Conservation (phyloP, 345 rosid genomes). For the Brassica rapa region DNA sequence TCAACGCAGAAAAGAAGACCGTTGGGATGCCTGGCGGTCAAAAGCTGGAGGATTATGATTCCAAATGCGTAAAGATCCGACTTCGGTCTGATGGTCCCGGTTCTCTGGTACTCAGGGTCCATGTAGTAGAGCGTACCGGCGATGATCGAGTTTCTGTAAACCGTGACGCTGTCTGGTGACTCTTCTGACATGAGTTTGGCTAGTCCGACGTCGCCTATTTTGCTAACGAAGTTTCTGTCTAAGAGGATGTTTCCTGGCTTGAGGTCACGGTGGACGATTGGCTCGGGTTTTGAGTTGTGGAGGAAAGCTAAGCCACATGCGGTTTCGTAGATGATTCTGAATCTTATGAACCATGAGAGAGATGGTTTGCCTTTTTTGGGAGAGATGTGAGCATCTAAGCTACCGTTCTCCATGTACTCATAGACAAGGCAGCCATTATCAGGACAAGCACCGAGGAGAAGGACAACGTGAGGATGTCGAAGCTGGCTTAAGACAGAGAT, state of each 20-base stretch:
- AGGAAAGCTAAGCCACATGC: conserved; percentile 86
- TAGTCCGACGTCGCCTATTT: conserved; percentile 89
- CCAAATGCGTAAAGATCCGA: conserved; percentile 90
- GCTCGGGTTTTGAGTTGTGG: conserved; percentile 90
- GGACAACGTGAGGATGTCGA: conserved; percentile 73
- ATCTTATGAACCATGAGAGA: conserved; percentile 82
- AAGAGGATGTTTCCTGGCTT: conserved; percentile 81
- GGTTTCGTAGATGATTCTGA: conserved; percentile 70
- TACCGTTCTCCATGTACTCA: conserved; percentile 86
- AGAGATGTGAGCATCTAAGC: conserved; percentile 63
- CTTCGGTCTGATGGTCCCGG: conserved; percentile 86
- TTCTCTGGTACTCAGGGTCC: conserved; percentile 90
- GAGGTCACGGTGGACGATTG: conserved; percentile 82
- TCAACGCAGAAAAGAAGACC: conserved; percentile 61
- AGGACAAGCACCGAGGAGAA: conserved; percentile 91
- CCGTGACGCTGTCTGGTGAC: conserved; percentile 69
- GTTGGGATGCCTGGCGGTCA: conserved; percentile 63
- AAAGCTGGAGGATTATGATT: conserved; percentile 64
- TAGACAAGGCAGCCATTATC: conserved; percentile 76
- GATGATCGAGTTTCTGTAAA: conserved; percentile 62
- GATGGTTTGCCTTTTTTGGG: conserved; percentile 58
- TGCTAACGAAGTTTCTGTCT: conserved; percentile 74
- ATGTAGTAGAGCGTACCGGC: conserved; percentile 83
- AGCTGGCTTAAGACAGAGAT: conserved; percentile 84
- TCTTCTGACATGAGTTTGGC: conserved; percentile 77